A percentile compares a stretch with the other conserved stretches of the same genome.
Conservation (phyloP, 2,329 filamentous ascomycete species). For the Teratosphaeria pseudoeucalypti region DNA sequence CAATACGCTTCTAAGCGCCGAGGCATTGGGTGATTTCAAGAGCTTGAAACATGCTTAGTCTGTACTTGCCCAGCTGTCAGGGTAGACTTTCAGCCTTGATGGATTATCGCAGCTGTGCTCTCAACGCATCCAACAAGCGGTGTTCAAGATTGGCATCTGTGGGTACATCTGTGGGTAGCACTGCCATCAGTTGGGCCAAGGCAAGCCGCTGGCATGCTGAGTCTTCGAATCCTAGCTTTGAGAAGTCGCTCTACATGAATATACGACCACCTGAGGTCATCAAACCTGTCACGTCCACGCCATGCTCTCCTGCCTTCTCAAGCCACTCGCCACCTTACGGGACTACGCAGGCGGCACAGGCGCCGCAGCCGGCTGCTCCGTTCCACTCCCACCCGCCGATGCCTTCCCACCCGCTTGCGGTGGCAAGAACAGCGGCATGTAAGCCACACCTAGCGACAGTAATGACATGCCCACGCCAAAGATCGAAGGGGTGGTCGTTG, state of each 20-base stretch:
- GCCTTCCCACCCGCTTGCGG: not conserved
- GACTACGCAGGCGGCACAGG: not conserved
- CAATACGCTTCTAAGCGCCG: constrained; percentile 21
- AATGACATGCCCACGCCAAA: constrained; percentile 69
- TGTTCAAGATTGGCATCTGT: not conserved
- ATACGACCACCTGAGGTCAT: not conserved
- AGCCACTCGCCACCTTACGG: not conserved
- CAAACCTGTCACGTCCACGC: not conserved
- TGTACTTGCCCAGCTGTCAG: not conserved
- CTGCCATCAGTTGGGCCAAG: not conserved
- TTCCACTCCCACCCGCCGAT: not conserved
- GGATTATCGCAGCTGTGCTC: not conserved
- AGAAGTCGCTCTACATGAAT: not conserved
- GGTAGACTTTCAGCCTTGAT: not conserved
- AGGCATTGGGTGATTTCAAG: constrained; percentile 17
- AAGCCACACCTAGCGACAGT: constrained; percentile 33
- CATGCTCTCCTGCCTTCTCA: not conserved
- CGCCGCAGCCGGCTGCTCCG: not conserved
- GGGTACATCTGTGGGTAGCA: not conserved
- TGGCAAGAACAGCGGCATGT: constrained; percentile 4
- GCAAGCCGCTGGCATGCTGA: not conserved
- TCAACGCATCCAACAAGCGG: not conserved
- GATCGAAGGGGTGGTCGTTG: constrained; percentile 56
- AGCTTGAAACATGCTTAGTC: constrained; percentile 3
- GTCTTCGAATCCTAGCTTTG: not conserved